A percentile compares a stretch with the other conserved stretches of the same genome.
Evolutionary conservation across 306 rosid species (phyloP).

Genomic region (Geum urbanum): DNA sequence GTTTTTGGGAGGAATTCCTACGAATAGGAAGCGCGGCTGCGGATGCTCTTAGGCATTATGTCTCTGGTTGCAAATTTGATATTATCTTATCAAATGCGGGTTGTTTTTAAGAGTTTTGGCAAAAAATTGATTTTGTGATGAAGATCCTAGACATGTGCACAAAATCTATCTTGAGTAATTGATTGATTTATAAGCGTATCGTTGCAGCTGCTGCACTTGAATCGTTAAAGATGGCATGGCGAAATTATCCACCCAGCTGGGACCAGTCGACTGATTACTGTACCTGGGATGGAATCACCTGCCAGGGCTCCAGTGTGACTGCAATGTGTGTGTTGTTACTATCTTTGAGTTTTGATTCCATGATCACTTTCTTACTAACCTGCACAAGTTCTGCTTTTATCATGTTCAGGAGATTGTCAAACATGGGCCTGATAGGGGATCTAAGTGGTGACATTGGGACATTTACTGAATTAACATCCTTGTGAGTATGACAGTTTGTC

Average conservation of each 20-base stretch:
- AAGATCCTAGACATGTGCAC: background rate
- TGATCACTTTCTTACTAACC: background rate
- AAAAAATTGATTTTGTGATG: background rate
- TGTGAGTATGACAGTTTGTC: conserved; percentile 45
- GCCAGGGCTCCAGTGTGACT: conserved; percentile 71
- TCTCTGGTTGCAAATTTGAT: background rate
- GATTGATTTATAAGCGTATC: background rate
- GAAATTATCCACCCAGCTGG: conserved; percentile 83
- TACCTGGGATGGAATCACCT: conserved; percentile 92
- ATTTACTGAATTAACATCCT: conserved; percentile 58
- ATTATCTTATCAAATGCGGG: background rate
- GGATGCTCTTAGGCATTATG: background rate
- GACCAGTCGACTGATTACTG: conserved; percentile 67
- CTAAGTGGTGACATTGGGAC: conserved; percentile 63
- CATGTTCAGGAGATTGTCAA: conserved; percentile 59
- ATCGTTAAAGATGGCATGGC: conserved; percentile 58
- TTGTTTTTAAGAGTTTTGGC: background rate
- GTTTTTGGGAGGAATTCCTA: no score
- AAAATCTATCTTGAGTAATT: background rate
- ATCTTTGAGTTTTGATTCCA: background rate
- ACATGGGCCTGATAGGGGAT: conserved; percentile 65
- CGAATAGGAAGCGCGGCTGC: no score
- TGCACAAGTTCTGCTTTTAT: background rate
- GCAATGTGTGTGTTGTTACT: conserved; percentile 53
- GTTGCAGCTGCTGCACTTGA: conserved; percentile 56